Conservation (phyloP, 2,329 filamentous ascomycete genomes). For the Chaetomiaceae sp. region DNA sequence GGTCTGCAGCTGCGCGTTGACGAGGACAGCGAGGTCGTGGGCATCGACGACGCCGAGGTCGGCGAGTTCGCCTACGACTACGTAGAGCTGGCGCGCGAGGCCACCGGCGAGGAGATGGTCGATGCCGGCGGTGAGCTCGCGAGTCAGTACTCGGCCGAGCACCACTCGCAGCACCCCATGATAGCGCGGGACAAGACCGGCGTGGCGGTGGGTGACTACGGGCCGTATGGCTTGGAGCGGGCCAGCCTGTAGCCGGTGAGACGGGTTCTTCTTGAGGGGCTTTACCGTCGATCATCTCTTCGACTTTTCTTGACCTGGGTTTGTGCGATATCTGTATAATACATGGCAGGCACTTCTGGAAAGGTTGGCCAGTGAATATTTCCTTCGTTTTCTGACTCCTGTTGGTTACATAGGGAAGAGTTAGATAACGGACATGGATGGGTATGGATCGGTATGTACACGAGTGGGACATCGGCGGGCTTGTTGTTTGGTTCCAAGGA, state of each 20-base stretch:
- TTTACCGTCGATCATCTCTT: not conserved
- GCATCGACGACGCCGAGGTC: slow-evolving; percentile 67
- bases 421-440: too few species aligned
- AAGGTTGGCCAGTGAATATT: too few species aligned
- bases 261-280: not conserved
- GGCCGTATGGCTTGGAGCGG: not conserved
- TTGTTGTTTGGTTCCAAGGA: too few species aligned
- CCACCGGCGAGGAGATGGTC: slow-evolving; percentile 37
- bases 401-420: too few species aligned
- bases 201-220: not conserved
- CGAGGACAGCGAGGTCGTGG: slow-evolving; percentile 68
- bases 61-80: slow-evolving; percentile 82
- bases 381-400: too few species aligned
- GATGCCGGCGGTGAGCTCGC: slow-evolving; percentile 34
- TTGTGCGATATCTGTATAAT: too few species aligned
- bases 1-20: slow-evolving; percentile 64
- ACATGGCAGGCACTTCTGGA: too few species aligned
- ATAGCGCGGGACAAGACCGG: slow-evolving; percentile 37
- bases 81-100: slow-evolving; percentile 53
- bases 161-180: slow-evolving; percentile 1
- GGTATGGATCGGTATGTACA: too few species aligned
- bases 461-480: too few species aligned
- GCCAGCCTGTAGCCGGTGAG: not conserved
- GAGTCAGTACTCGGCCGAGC: slow-evolving; percentile 32
- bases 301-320: too few species aligned